phyloP scores from a whole-genome alignment of 1,284 basidiomycete species.

The Ganoderma meredithae region DNA sequence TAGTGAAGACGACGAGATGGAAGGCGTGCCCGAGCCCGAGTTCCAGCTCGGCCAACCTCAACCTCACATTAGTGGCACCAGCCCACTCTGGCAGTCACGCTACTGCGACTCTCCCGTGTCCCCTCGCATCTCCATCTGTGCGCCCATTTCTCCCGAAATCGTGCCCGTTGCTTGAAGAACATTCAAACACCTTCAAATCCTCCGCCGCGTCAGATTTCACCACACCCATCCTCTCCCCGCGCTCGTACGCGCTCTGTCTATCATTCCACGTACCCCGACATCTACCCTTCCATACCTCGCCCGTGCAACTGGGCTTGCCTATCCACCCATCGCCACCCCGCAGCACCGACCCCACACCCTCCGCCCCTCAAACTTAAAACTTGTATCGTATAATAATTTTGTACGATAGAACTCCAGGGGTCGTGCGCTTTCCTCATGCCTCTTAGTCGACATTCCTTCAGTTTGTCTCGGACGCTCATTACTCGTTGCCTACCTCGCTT shows the following conservation, averaged over 20 bases:
- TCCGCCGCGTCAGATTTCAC: neutral
- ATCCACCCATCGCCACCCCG: neutral
- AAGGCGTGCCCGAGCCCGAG: constrained; percentile 30
- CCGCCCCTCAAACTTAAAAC: constrained; percentile 21
- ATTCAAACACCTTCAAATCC: neutral
- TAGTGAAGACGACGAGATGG: constrained; percentile 43
- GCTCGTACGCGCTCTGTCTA: constrained; percentile 1
- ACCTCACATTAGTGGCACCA: constrained; percentile 19
- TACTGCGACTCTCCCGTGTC: constrained; percentile 34
- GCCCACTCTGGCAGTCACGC: constrained; percentile 32
- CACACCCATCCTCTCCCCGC: neutral
- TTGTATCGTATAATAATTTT: constrained; percentile 31
- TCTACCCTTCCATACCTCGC: neutral
- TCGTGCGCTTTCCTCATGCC: constrained; percentile 29
- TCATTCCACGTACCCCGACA: neutral
- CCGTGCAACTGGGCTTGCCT: neutral
- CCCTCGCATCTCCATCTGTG: constrained; percentile 30
- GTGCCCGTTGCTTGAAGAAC: constrained; percentile 32
- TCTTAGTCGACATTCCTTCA: constrained; percentile 24
- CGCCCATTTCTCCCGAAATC: constrained; percentile 28
- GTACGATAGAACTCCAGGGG: constrained; percentile 31
- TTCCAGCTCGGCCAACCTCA: constrained; percentile 28
- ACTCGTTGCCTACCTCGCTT: constrained; percentile 15
- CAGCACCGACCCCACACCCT: constrained; percentile 12
- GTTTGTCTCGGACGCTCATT: constrained; percentile 26